Conservation (phyloP, 1,139 yeast genomes). For the Lodderomyces parapsilosis region DNA sequence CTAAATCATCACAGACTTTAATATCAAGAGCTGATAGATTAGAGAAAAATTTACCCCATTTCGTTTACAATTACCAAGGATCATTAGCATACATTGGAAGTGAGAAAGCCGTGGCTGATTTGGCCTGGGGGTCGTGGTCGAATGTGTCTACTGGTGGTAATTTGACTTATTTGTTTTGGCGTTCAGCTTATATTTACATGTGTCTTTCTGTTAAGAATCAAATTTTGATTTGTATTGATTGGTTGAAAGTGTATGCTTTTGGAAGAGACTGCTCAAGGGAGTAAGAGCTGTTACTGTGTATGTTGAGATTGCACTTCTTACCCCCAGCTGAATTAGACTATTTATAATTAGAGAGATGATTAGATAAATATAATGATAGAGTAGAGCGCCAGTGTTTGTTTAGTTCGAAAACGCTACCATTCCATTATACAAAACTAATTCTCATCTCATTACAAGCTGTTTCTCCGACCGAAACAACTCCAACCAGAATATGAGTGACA, state of each 20-base stretch:
- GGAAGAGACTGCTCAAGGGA: conserved; percentile 80
- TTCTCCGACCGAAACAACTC: no score
- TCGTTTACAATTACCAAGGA: conserved; percentile 66
- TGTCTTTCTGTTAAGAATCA: conserved; percentile 86
- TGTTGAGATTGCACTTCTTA: no score
- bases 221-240: conserved; percentile 78
- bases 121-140: conserved; percentile 83
- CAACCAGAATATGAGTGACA: conserved; percentile 40
- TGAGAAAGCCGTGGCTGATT: conserved; percentile 90
- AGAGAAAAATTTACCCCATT: conserved; percentile 51
- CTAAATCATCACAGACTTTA: conserved; percentile 35
- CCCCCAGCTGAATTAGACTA: no score
- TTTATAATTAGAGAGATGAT: not conserved
- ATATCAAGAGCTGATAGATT: conserved; percentile 36
- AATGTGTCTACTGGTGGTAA: conserved; percentile 81
- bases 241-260: conserved; percentile 81
- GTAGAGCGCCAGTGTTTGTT: no score
- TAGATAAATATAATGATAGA: not conserved
- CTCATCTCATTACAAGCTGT: no score
- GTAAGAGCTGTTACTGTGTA: no score
- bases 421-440: no score
- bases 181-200: conserved; percentile 89
- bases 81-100: conserved; percentile 80
- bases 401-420: no score
- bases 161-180: conserved; percentile 87